Evolutionary conservation across 805 yeast genomes (phyloP).

Genomic region (Sugiyamaella chiloensis): DNA sequence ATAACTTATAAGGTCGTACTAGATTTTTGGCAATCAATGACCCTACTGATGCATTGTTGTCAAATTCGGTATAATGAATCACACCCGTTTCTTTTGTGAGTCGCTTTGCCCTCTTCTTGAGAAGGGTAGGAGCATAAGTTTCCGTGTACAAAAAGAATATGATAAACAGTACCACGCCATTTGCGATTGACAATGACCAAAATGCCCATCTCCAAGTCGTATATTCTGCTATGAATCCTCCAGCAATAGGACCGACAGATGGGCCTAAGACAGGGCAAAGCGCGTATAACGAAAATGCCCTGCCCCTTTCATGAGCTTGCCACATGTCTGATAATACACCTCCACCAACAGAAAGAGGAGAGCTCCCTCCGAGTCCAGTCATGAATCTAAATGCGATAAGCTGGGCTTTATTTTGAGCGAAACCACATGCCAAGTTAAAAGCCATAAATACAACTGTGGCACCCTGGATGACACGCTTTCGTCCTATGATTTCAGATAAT

Average conservation of each 20-base stretch:
- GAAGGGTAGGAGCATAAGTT: slow-evolving; percentile 56
- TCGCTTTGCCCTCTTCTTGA: slow-evolving; percentile 43
- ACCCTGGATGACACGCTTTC: slow-evolving; percentile 50
- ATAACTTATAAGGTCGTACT: slow-evolving; percentile 51
- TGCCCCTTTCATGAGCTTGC: slow-evolving; percentile 48
- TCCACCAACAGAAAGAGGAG: slow-evolving; percentile 65
- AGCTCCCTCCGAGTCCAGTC: slow-evolving; percentile 63
- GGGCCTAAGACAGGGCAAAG: slow-evolving; percentile 63
- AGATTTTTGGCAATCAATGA: slow-evolving; percentile 39
- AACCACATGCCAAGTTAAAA: slow-evolving; percentile 54
- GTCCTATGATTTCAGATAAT: slow-evolving; percentile 61
- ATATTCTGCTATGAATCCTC: slow-evolving; percentile 55
- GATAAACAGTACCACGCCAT: slow-evolving; percentile 43
- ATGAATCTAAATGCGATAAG: slow-evolving; percentile 56
- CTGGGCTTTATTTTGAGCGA: slow-evolving; percentile 54
- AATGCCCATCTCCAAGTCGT: slow-evolving; percentile 62
- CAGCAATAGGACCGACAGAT: slow-evolving; percentile 42
- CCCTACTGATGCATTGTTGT: slow-evolving; percentile 33
- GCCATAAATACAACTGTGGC: slow-evolving; percentile 46
- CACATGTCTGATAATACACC: slow-evolving; percentile 64
- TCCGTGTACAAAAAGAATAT: slow-evolving; percentile 50
- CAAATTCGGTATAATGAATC: slow-evolving; percentile 55
- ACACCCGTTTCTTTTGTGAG: slow-evolving; percentile 50
- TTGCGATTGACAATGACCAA: slow-evolving; percentile 52
- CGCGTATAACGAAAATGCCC: slow-evolving; percentile 54